Percentiles rank a stretch among this genome's conserved stretches.
These are phyloP conservation scores for Aphanomyces cochlioides DNA, from an alignment of 352 stramenopile genomes.

Conservation along the genomic window DNA sequence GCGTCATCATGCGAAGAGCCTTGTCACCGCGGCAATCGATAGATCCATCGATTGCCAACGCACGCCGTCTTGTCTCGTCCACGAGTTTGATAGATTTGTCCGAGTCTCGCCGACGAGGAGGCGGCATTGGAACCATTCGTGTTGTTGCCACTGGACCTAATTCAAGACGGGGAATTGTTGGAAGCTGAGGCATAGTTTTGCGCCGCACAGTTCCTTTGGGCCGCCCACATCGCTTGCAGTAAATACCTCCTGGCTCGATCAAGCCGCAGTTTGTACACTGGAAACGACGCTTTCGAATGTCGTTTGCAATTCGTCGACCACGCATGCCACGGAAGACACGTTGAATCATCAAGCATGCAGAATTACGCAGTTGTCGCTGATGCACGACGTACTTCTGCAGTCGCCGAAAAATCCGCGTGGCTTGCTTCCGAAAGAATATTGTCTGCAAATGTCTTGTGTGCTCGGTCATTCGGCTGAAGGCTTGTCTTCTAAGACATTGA, in stretches of 20 bases:
- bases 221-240: conserved; percentile 67
- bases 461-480: neutral
- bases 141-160: neutral
- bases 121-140: neutral
- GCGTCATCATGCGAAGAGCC: conserved; percentile 1
- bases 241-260: conserved; percentile 50
- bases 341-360: conserved; percentile 2
- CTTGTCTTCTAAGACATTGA: neutral
- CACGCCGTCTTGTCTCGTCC: neutral
- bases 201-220: neutral
- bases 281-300: conserved; percentile 36
- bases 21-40: neutral
- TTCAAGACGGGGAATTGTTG: neutral
- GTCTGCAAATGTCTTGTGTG: neutral
- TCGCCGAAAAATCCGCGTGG: neutral
- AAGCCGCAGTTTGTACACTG: conserved; percentile 53
- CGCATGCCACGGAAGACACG: conserved; percentile 7
- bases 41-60: neutral
- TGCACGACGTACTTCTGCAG: neutral
- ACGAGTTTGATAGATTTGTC: neutral
- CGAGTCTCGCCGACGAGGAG: neutral
- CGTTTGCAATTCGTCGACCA: neutral
- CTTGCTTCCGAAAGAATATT: neutral
- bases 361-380: neutral
- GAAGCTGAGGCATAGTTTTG: neutral